Base-by-base conservation (phyloP, 371 early-diverging fungal genomes). In the Smittium culicis region DNA sequence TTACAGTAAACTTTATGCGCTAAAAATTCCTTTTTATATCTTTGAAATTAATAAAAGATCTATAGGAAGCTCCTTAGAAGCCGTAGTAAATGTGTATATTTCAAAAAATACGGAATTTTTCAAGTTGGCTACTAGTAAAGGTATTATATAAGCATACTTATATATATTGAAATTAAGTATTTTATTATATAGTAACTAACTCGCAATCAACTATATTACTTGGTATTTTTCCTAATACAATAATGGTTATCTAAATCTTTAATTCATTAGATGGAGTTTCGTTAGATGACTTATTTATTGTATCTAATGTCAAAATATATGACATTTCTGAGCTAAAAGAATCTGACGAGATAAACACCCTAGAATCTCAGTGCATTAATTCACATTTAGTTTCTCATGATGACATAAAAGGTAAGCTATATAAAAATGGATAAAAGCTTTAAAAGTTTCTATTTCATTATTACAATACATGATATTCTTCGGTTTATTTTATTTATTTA, bases 41-140 rank as follows among this genome's bases (percentile, higher is more conserved):
- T n/a, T n/a, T n/a, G n/a, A n/a, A 61, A 14, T 59, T 20, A 57
- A 65, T 14, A 60, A 16, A 16, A 65, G 66, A 30, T 34, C 54
- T 5, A 64, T 79, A 35, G 74, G 76, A 34, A 71, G 71, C 56
- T 73, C 79, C 35, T 70, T 78, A 24, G 78, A 78, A 11, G 71
- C 78, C 1, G 71, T 70, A 34, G 56, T 78, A 55, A 70, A 69
- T 34, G 63, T 78, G 2, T 70, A 65, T 55, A 25, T 72, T 61
- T 45, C 69, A 25, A 35, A 56, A 34, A 68, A 68, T 45, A 56
- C 73, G 63, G 61, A 55, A 3, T 66, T 72, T 5, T 69, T 73
- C 16, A 62, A n/a, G 55, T 55, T 73, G 63, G 55, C 74, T 24
- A 54, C 25, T 32, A 34, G 55, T 35, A 31, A 66, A 8, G 69